Evolutionary conservation across 2,329 filamentous ascomycete species (phyloP), one percentile per base, ranked within the genome.

Genomic region (Plectosphaerella cucumerina): DNA sequence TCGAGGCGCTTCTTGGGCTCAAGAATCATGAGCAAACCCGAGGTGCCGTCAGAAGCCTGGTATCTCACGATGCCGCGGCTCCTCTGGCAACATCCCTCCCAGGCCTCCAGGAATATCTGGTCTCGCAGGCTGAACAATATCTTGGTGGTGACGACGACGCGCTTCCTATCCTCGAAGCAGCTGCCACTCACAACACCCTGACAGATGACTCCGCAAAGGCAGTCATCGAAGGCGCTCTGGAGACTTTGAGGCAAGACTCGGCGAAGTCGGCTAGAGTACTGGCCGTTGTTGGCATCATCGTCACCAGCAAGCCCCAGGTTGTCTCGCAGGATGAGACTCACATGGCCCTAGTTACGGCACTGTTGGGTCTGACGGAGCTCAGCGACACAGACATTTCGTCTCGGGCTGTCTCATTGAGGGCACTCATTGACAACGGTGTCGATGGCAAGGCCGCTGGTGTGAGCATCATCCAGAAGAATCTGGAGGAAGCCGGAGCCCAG

Each of bases 331-430:
- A 77, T 18, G 71, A 76, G 6, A 59, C 73, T 3, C 75, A 81
- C 41, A 72, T 81, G 20, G 65, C 67, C 3, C 61, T 85, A 1
- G 73, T 84, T 31, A 72, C 77, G 0, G 75, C 74, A 17, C 62
- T 86, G 1, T 62, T 86, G 0, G 70, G 75, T 14, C 60, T 85
- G 6, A 78, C 75, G 4, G 82, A 86, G 56, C 65, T 76, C 1
- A 63, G 70, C 3, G 70, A 76, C 47, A 47, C 59, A 1, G 49
- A 57, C 1, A 50, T 74, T 4, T 71, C 75, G 2, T 60, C 70
- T 2, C 74, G 73, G 49, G 70, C 74, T 2, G 60, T 63, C 2
- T 60, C 63, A 0, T 61, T 85, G 20, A 75, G 71, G 12, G 62
- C 69, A 0, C 61, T 78, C 2, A 59, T 85, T 14, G 75, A 81